Evolutionary conservation across 768 basidiomycete genomes (phyloP).

Genomic region (Exsudoporus frostii): DNA sequence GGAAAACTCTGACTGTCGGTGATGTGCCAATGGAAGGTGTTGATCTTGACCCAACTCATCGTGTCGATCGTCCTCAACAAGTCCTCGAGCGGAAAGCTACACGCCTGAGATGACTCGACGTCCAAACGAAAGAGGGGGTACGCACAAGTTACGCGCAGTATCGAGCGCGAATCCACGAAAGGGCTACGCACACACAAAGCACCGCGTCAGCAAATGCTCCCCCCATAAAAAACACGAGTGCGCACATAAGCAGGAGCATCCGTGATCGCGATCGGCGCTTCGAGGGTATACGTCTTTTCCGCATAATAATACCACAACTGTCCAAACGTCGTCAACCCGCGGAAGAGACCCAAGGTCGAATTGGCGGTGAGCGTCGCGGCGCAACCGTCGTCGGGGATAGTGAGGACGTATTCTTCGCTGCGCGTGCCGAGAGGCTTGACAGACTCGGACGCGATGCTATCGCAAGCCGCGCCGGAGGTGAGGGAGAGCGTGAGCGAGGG

Average conservation of each 20-base stretch:
- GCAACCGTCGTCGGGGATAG: conserved; percentile 36
- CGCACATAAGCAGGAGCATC: conserved; percentile 50
- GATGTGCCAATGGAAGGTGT: conserved; percentile 83
- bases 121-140: neutral
- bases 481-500: conserved; percentile 29
- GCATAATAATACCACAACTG: conserved; percentile 48
- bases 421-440: conserved; percentile 33
- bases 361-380: conserved; percentile 40
- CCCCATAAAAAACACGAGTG: too few relatives aligned
- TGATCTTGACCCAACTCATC: conserved; percentile 56
- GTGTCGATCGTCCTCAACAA: conserved; percentile 46
- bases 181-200: conserved; percentile 26
- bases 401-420: conserved; percentile 45
- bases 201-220: conserved; percentile 8
- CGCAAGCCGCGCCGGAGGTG: conserved; percentile 4
- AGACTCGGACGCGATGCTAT: conserved; percentile 37
- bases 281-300: conserved; percentile 35
- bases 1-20: conserved; percentile 83
- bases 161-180: conserved; percentile 45
- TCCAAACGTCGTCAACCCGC: conserved; percentile 55
- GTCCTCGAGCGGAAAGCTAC: conserved; percentile 38
- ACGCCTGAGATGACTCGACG: neutral
- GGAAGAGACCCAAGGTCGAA: conserved; percentile 47
- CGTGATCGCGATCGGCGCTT: conserved; percentile 39
- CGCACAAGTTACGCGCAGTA: conserved; percentile 44